Base-by-base conservation (phyloP, 768 basidiomycete species). In the Candolleomyces aberdarensis region DNA sequence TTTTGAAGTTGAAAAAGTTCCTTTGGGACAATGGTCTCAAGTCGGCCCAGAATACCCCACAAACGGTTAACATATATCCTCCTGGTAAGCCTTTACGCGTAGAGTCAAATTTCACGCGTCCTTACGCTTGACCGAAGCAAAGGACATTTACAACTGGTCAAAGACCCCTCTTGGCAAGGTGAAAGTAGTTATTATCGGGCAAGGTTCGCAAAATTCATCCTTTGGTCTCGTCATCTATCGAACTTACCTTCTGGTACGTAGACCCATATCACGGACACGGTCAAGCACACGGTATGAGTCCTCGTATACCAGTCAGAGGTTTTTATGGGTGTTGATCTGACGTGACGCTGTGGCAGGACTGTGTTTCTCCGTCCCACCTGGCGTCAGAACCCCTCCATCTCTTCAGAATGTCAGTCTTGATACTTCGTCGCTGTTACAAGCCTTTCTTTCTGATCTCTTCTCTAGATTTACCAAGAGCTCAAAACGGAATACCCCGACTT, bases 141-240 rank as follows among this genome's bases (percentile, higher is more conserved):
- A 80, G 64, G 85, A 96, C 68, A 91, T 97, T 58, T 97, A 97
- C 71, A 81, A 92, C 13, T 98, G 95, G 95, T 92, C 92, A 3
- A 83, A 88, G 59, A 95, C 93, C 31, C 92, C 93, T 3, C 76
- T 97, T 15, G 88, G 91, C 13, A 85, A 87, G 63, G 85, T 98
- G 63, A 88, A 86, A 70, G 90, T 94, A 29, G 93, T 97, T 53
- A 93, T 97, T 61, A 82, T 98, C 57, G 90, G 91, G 8, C 93
- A 94, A 74, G 75, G 75, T 76, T 53, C 64, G 70, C 62, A 39
- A n/a, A 49, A 49, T 48, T 31, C 11, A 3, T 43, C 14, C 8
- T 15, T 26, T 31, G 29, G 31, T 51, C 44, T 31, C 41, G 46
- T 29, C 53, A 7, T 19, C 36, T 6, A 7, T 36, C 36, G 6